A percentile compares a stretch with the other conserved stretches of the same genome.
Evolutionary conservation across 2,329 filamentous ascomycete genomes (phyloP).

Genomic region (Cercospora sojina): DNA sequence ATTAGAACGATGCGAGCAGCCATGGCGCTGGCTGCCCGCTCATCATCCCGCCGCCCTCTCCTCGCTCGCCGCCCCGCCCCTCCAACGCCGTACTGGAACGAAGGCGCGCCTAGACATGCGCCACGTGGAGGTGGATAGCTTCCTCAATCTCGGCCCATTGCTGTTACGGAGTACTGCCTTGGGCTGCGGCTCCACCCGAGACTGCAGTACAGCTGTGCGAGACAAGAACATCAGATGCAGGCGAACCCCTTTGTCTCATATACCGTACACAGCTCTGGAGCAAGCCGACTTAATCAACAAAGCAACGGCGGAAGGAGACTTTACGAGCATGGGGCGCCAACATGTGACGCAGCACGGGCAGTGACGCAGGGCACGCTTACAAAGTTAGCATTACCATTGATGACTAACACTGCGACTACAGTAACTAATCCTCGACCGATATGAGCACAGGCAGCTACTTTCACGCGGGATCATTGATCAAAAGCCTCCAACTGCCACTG

Average conservation of each 20-base stretch:
- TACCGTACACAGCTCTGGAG: too few relatives aligned
- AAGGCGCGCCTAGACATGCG: not conserved
- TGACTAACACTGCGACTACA: too few relatives aligned
- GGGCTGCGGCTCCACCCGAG: not conserved
- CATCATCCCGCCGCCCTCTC: not conserved
- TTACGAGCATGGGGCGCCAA: not conserved
- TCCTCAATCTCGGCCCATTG: not conserved
- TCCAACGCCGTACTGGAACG: not conserved
- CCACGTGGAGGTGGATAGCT: not conserved
- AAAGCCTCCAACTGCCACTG: too few relatives aligned
- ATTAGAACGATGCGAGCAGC: not conserved
- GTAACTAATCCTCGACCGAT: too few relatives aligned
- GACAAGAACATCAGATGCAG: not conserved
- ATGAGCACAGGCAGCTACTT: too few relatives aligned
- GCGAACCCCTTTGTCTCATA: too few relatives aligned
- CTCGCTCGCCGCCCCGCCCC: not conserved
- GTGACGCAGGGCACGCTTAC: not conserved
- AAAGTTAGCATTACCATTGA: too few relatives aligned
- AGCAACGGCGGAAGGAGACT: not conserved
- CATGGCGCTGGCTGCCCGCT: not conserved
- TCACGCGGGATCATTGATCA: too few relatives aligned
- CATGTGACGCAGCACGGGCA: not conserved
- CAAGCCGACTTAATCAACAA: too few relatives aligned
- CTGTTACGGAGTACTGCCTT: not conserved
- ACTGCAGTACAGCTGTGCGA: not conserved